phyloP scores from a whole-genome alignment of 768 basidiomycete species.

The Termitomyces sp. region DNA sequence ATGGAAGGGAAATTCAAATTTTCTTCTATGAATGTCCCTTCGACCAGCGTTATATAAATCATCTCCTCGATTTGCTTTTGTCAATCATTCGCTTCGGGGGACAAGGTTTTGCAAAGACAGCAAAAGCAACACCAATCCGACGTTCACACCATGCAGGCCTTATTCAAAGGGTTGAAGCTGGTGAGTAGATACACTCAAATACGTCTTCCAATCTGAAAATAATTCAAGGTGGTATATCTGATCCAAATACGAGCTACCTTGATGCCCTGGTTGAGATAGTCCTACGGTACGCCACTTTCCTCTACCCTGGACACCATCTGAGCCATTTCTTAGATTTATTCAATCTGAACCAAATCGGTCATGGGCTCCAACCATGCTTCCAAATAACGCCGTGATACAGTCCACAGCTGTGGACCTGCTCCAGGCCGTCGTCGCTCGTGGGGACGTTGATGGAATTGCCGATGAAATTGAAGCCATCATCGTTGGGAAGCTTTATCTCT shows the following conservation, averaged over 20 bases:
- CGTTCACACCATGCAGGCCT: constrained; percentile 65
- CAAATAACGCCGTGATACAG: constrained; percentile 65
- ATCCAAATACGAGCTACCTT: constrained; percentile 65
- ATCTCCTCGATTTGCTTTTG: constrained; percentile 75
- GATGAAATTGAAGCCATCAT: constrained; percentile 68
- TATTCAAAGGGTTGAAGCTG: constrained; percentile 52
- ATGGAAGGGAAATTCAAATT: constrained; percentile 63
- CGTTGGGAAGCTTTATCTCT: constrained; percentile 71
- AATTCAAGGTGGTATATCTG: constrained; percentile 33
- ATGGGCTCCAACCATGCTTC: constrained; percentile 48
- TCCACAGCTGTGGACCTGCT: constrained; percentile 76
- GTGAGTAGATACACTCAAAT: constrained; percentile 33
- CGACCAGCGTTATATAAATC: constrained; percentile 69
- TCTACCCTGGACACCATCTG: not conserved
- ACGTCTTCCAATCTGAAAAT: constrained; percentile 1
- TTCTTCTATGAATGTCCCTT: constrained; percentile 71
- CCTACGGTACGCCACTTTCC: constrained; percentile 49
- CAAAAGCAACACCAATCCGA: constrained; percentile 58
- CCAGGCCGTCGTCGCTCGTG: constrained; percentile 77
- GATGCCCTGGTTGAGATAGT: constrained; percentile 74
- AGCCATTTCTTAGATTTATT: constrained; percentile 51
- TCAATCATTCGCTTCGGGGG: constrained; percentile 85
- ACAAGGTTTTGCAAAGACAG: constrained; percentile 78
- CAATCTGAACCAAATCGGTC: constrained; percentile 69
- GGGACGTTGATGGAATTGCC: constrained; percentile 66